Conservation (phyloP, 352 stramenopile genomes). For the Globisporangium emineosum region DNA sequence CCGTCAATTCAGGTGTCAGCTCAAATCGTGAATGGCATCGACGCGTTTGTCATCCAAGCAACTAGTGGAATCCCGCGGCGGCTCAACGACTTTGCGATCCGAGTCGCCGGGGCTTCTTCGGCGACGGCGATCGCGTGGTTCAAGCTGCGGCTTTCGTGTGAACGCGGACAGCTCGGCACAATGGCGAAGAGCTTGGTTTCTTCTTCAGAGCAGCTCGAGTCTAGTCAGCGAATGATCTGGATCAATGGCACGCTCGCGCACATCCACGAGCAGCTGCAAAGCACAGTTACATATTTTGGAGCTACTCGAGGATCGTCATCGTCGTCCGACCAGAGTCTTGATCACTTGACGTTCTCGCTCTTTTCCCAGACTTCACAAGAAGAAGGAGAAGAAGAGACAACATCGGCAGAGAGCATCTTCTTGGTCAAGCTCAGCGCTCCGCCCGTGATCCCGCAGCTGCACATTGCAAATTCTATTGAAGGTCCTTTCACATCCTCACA, state of each 20-base stretch:
- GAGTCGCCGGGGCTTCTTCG: not conserved
- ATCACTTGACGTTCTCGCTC: constrained; percentile 13
- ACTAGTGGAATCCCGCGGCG: not conserved
- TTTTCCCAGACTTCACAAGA: constrained; percentile 1
- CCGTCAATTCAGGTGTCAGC: constrained; percentile 22
- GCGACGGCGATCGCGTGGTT: constrained; percentile 1
- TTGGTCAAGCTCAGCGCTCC: constrained; percentile 1
- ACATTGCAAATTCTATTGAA: constrained; percentile 26
- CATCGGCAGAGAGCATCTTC: constrained; percentile 10
- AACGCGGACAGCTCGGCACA: not conserved
- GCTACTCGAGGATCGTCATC: not conserved
- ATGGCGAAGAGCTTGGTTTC: not conserved
- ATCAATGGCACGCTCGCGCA: constrained; percentile 25
- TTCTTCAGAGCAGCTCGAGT: not conserved
- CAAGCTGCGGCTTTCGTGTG: constrained; percentile 12
- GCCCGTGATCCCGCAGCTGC: constrained; percentile 13
- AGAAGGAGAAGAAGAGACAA: not conserved
- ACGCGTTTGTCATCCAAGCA: not conserved
- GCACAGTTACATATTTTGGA: not conserved
- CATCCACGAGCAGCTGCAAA: constrained; percentile 18
- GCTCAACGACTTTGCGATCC: constrained; percentile 11
- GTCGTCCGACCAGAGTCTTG: constrained; percentile 1
- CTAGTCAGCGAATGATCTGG: constrained; percentile 9
- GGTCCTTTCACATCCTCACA: constrained; percentile 21
- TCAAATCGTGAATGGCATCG: not conserved